phyloP scores from a whole-genome alignment of 306 rosid genomes.

The Prunus kanzakura region DNA sequence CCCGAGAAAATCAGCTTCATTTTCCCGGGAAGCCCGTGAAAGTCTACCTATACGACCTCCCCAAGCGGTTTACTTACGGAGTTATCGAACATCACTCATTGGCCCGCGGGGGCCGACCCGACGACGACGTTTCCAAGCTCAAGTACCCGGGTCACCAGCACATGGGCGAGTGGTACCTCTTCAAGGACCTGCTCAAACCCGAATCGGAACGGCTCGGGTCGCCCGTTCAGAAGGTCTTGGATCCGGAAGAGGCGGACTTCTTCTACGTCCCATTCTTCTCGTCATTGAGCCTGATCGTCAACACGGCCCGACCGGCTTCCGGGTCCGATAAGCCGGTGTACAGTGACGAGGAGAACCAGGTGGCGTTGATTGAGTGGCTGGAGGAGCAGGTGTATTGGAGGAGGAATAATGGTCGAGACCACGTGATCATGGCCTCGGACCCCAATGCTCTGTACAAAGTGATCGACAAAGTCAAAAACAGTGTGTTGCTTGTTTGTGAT shows the following conservation, averaged over 20 bases:
- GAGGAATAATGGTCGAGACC: conserved; percentile 77
- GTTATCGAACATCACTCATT: conserved; percentile 60
- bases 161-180: conserved; percentile 94
- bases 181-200: conserved; percentile 52
- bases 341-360: conserved; percentile 86
- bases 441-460: conserved; percentile 82
- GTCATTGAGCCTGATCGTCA: conserved; percentile 69
- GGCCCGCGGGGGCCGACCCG: conserved; percentile 61
- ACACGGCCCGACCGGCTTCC: conserved; percentile 42
- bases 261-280: conserved; percentile 86
- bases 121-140: conserved; percentile 22
- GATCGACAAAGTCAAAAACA: conserved; percentile 55
- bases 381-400: conserved; percentile 77
- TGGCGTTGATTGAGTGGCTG: conserved; percentile 72
- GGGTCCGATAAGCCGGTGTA: conserved; percentile 40
- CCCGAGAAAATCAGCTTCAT: background rate
- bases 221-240: conserved; percentile 48
- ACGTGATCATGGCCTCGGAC: conserved; percentile 84
- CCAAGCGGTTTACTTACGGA: conserved; percentile 67
- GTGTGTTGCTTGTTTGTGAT: conserved; percentile 71
- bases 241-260: conserved; percentile 88
- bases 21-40: conserved; percentile 23
- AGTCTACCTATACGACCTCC: conserved; percentile 63
- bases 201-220: conserved; percentile 53
- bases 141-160: conserved; percentile 95